Evolutionary conservation across 495 filamentous ascomycete genomes (phyloP).

Genomic region (Tuber microsphaerosporum): DNA sequence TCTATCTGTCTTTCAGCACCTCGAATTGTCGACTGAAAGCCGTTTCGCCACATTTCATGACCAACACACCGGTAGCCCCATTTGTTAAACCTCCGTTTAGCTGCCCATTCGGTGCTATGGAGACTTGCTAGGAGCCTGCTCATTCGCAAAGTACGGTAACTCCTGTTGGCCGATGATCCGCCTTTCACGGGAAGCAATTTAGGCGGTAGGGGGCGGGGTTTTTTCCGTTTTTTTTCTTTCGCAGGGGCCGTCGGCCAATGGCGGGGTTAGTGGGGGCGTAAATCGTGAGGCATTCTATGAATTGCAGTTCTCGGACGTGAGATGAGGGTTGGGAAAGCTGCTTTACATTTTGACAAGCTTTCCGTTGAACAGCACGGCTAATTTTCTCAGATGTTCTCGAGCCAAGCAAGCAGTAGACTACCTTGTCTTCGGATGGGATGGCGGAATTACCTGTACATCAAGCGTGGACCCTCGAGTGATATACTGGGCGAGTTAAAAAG

Average conservation of each 20-base stretch:
- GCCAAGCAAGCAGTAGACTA: no score
- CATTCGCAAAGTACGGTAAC: not conserved
- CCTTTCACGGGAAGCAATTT: not conserved
- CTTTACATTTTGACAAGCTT: not conserved
- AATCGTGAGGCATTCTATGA: not conserved
- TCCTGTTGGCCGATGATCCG: not conserved
- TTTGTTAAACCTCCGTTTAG: not conserved
- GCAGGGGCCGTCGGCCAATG: not conserved
- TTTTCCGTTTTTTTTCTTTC: not conserved
- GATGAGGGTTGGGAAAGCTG: no score
- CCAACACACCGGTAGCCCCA: not conserved
- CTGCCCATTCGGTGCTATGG: not conserved
- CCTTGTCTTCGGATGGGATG: not conserved
- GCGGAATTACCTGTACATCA: not conserved
- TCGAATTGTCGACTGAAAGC: no score
- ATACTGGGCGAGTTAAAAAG: not conserved
- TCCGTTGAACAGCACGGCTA: not conserved
- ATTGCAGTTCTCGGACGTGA: not conserved
- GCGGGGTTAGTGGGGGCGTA: not conserved
- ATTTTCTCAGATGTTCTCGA: not conserved
- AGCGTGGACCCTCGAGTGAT: not conserved
- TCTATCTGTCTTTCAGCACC: not conserved
- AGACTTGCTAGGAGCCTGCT: not conserved
- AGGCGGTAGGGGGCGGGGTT: no score
- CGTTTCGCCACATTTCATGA: no score